These are phyloP conservation scores for Pontederia paniculata DNA, from an alignment of 176 grass and related monocot genomes.

Conservation along the genomic window DNA sequence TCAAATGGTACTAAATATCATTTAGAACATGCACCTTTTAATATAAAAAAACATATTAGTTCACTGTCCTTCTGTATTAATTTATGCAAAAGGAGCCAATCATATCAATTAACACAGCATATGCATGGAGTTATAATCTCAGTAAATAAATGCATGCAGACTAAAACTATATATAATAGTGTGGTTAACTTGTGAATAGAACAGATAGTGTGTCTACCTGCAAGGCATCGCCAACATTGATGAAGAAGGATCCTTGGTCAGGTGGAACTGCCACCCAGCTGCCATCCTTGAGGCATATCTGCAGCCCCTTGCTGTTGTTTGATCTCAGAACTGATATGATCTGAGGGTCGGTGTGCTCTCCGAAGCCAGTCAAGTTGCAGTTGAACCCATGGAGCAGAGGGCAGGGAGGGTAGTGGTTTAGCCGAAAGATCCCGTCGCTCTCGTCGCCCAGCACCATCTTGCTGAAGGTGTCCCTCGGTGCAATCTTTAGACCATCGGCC, in stretches of 20 bases:
- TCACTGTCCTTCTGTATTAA: too few species aligned
- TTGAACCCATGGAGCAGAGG: conserved; percentile 41
- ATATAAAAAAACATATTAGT: too few species aligned
- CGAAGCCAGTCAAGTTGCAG: conserved; percentile 65
- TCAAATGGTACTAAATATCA: too few species aligned
- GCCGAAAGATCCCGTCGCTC: conserved; percentile 71
- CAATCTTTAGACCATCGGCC: conserved; percentile 61
- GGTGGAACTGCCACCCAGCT: conserved; percentile 77
- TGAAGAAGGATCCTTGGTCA: conserved; percentile 67
- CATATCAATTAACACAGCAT: too few species aligned
- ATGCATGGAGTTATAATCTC: too few species aligned
- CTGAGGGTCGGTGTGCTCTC: conserved; percentile 96
- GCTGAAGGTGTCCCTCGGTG: conserved; percentile 34
- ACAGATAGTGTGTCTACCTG: conserved; percentile 33
- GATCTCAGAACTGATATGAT: conserved; percentile 73
- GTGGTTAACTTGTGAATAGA: background rate
- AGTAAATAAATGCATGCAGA: background rate
- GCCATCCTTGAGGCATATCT: conserved; percentile 52
- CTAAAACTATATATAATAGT: background rate
- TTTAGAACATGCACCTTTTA: too few species aligned
- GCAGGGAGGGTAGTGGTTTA: conserved; percentile 94
- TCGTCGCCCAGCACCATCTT: conserved; percentile 27
- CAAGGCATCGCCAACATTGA: conserved; percentile 87
- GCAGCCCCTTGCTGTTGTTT: conserved; percentile 70
- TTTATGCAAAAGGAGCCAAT: too few species aligned